Evolutionary conservation across 257 asterid species (phyloP).

Genomic region (Solanum medicagineum): DNA sequence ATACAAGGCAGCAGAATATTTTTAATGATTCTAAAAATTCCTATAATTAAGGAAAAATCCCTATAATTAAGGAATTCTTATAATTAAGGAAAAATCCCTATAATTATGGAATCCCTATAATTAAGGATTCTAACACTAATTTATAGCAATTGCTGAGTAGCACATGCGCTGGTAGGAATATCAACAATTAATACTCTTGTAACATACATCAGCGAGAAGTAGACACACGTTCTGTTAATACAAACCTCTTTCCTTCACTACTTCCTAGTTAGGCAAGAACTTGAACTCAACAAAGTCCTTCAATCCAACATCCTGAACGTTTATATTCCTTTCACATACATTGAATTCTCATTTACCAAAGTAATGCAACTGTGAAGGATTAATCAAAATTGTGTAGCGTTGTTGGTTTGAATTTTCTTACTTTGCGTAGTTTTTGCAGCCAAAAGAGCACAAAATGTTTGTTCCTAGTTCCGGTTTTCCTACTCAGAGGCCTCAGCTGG

Average conservation of each 20-base stretch:
- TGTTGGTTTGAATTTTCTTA: background rate
- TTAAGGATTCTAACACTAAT: no score
- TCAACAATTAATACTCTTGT: background rate
- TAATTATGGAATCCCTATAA: no score
- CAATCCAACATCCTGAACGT: background rate
- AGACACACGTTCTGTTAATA: background rate
- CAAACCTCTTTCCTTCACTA: background rate
- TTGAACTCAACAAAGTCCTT: background rate
- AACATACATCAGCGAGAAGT: background rate
- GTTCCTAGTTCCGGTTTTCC: slow-evolving; percentile 37
- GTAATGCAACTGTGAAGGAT: background rate
- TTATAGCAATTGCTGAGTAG: no score
- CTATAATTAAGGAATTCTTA: no score
- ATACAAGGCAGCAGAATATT: no score
- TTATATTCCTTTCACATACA: background rate
- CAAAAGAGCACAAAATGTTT: slow-evolving; percentile 42
- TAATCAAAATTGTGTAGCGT: background rate
- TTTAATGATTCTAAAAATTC: no score
- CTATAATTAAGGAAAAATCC: no score
- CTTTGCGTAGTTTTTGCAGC: slow-evolving; percentile 13
- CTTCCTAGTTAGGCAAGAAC: background rate
- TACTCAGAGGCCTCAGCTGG: slow-evolving; percentile 38
- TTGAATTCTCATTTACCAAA: background rate
- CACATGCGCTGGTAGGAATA: background rate
- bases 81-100: no score